Conservation (phyloP, 495 filamentous ascomycete genomes). For the Aspergillus heteromorphus region DNA sequence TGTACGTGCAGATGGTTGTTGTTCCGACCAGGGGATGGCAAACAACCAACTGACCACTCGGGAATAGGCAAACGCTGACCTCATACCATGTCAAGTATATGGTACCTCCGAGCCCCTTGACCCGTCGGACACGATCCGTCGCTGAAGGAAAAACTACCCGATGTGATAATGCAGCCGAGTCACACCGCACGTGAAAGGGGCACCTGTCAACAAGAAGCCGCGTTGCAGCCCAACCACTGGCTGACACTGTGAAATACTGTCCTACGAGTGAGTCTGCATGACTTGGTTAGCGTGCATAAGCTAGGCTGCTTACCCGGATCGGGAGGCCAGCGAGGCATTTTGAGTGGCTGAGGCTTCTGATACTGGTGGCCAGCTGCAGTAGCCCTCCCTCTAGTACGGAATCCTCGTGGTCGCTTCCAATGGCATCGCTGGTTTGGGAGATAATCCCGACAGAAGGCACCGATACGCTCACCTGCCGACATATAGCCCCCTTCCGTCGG, state of each 20-base stretch:
- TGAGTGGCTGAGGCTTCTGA: background rate
- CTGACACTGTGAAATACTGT: background rate
- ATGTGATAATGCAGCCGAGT: slow-evolving; percentile 1
- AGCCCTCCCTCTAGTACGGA: background rate
- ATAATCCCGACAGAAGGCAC: background rate
- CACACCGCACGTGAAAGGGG: slow-evolving; percentile 1
- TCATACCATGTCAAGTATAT: background rate
- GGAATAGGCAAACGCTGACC: background rate
- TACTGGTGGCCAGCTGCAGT: background rate
- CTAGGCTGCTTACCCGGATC: background rate
- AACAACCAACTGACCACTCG: background rate
- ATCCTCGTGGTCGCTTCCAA: background rate
- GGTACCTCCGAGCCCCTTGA: background rate
- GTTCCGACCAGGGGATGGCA: too few relatives aligned
- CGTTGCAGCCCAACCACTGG: background rate
- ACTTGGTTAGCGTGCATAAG: background rate
- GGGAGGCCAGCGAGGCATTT: background rate
- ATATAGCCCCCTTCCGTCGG: background rate
- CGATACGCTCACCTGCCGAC: background rate
- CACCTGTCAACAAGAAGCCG: background rate
- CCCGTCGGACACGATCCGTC: background rate
- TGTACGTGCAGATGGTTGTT: too few relatives aligned
- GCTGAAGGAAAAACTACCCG: background rate
- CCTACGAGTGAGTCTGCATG: slow-evolving; percentile 2
- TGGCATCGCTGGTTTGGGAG: background rate